These are phyloP conservation scores for Coemansia erecta DNA, from an alignment of 192 early-diverging fungal species.

Conservation along the genomic window DNA sequence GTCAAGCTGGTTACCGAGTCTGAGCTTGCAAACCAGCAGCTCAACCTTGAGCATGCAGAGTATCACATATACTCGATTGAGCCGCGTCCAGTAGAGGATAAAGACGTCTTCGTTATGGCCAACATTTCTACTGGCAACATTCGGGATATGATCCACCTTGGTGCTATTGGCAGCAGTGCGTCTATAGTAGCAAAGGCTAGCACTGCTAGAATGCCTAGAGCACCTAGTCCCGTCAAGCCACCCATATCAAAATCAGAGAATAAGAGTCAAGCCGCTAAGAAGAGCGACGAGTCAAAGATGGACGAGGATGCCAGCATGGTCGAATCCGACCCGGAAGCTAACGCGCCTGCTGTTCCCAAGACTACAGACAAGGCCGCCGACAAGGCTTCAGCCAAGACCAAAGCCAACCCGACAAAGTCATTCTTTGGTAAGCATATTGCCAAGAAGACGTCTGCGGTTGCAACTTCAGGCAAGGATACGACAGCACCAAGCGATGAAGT, in stretches of 20 bases:
- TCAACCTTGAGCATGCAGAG: slow-evolving; percentile 14
- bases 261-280: background rate
- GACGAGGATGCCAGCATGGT: background rate
- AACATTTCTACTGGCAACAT: slow-evolving; percentile 32
- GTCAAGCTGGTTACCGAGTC: slow-evolving; percentile 28
- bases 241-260: background rate
- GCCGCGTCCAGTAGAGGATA: slow-evolving; percentile 6
- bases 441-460: slow-evolving; percentile 4
- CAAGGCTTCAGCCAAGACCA: background rate
- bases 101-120: slow-evolving; percentile 22
- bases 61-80: slow-evolving; percentile 43
- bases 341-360: background rate
- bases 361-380: background rate
- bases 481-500: no score
- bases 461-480: background rate
- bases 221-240: background rate
- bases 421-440: slow-evolving; percentile 35
- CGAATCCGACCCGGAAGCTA: background rate
- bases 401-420: slow-evolving; percentile 22
- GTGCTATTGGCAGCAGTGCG: slow-evolving; percentile 36
- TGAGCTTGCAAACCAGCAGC: slow-evolving; percentile 17
- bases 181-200: background rate
- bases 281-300: background rate
- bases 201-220: background rate
- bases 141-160: slow-evolving; percentile 29